Percentiles rank a stretch among this genome's conserved stretches.
phyloP scores from a whole-genome alignment of 768 basidiomycete species.

The Coprinellus micaceus region DNA sequence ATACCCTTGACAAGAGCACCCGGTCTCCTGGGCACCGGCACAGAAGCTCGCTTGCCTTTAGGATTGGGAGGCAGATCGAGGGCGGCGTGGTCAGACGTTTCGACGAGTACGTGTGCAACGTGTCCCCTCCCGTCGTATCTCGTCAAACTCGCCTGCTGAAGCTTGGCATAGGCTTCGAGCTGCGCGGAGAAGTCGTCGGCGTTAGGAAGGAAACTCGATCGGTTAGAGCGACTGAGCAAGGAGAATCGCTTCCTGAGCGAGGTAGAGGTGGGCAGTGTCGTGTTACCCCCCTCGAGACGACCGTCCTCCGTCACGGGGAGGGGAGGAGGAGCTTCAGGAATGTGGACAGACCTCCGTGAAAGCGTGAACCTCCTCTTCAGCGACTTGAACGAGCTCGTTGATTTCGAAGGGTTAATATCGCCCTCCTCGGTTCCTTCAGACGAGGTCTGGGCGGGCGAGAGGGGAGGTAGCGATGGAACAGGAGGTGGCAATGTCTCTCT shows the following conservation, averaged over 20 bases:
- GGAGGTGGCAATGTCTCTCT: too few relatives aligned
- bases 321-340: not conserved
- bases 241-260: too few relatives aligned
- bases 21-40: too few relatives aligned
- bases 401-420: not conserved
- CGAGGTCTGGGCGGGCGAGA: not conserved
- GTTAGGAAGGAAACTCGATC: too few relatives aligned
- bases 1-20: constrained; percentile 29
- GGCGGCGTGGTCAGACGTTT: too few relatives aligned
- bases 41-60: too few relatives aligned
- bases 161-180: not conserved
- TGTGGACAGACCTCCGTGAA: not conserved
- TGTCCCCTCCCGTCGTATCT: not conserved
- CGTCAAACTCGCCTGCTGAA: not conserved
- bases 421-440: not conserved
- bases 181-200: not conserved
- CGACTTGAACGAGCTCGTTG: not conserved
- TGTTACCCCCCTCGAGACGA: not conserved
- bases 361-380: not conserved
- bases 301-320: not conserved
- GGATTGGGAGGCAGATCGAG: too few relatives aligned
- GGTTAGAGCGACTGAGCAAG: too few relatives aligned
- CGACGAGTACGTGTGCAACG: not conserved
- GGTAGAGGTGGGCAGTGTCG: too few relatives aligned
- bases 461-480: too few relatives aligned